Evolutionary conservation across 2,329 filamentous ascomycete genomes (phyloP).

Genomic region (Fusarium guadeloupense): DNA sequence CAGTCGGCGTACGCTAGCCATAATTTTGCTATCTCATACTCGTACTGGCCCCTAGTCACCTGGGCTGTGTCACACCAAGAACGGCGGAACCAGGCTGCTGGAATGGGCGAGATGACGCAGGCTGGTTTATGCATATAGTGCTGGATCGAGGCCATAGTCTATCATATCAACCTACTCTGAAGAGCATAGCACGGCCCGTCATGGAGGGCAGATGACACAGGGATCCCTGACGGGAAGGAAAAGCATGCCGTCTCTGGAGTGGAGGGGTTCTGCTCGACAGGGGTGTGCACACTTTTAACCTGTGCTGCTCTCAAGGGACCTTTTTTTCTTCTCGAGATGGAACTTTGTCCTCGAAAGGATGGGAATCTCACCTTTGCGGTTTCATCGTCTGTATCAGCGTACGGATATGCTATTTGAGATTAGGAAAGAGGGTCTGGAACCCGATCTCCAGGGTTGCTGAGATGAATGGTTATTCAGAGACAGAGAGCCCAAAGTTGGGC

Average conservation of each 20-base stretch:
- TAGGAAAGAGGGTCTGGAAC: slow-evolving; percentile 3
- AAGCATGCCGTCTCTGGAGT: neutral
- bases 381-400: slow-evolving; percentile 3
- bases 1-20: slow-evolving; percentile 9
- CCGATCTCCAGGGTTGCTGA: neutral
- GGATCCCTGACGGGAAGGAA: neutral
- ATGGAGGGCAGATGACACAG: neutral
- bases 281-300: neutral
- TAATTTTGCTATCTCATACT: neutral
- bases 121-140: slow-evolving; percentile 1
- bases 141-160: neutral
- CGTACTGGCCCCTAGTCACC: slow-evolving; percentile 1
- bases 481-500: slow-evolving; percentile 9
- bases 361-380: neutral
- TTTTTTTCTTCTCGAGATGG: neutral
- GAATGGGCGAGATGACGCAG: slow-evolving; percentile 32
- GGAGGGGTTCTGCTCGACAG: neutral
- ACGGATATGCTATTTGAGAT: neutral
- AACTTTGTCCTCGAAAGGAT: neutral
- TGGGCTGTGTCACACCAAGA: slow-evolving; percentile 1
- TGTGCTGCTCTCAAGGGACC: neutral
- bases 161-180: neutral
- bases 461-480: neutral
- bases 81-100: slow-evolving; percentile 32
- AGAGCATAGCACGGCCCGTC: neutral